Percentiles rank a stretch among this genome's conserved stretches.
Conservation (phyloP, 768 basidiomycete species). For the Tephrocybe sp. region DNA sequence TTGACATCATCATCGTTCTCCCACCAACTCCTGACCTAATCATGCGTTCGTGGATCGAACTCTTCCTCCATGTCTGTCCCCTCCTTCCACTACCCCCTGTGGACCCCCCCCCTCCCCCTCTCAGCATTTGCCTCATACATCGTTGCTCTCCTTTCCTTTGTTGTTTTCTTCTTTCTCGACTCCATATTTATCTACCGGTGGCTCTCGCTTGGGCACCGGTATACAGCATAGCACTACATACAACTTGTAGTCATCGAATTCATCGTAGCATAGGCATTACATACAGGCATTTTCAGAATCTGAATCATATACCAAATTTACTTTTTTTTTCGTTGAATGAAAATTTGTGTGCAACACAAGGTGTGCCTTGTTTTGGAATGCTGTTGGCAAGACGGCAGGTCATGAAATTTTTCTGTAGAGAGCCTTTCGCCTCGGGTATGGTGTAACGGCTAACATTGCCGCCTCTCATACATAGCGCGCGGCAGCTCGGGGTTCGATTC, state of each 20-base stretch:
- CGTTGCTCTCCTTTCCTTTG: not conserved
- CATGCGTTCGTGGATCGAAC: conserved; percentile 12
- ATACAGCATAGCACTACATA: not conserved
- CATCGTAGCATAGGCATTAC: not conserved
- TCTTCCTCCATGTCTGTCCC: not conserved
- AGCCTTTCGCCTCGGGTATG: conserved; percentile 32
- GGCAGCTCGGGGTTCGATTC: conserved; percentile 61
- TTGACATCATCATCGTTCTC: not conserved
- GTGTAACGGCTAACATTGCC: conserved; percentile 70
- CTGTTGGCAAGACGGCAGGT: no score
- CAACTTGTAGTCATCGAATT: not conserved
- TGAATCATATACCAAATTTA: no score
- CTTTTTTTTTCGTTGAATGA: no score
- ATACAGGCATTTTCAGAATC: not conserved
- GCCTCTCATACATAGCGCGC: conserved; percentile 48
- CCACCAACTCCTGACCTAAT: not conserved
- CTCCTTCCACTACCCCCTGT: not conserved
- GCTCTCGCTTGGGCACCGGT: not conserved
- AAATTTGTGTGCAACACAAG: no score
- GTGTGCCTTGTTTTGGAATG: no score
- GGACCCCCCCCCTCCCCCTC: not conserved
- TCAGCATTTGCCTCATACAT: not conserved
- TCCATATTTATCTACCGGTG: not conserved
- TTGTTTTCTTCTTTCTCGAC: conserved; percentile 1
- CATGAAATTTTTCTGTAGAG: no score